Evolutionary conservation across 2,329 filamentous ascomycete species (phyloP).

Genomic region (Xylaria digitata): DNA sequence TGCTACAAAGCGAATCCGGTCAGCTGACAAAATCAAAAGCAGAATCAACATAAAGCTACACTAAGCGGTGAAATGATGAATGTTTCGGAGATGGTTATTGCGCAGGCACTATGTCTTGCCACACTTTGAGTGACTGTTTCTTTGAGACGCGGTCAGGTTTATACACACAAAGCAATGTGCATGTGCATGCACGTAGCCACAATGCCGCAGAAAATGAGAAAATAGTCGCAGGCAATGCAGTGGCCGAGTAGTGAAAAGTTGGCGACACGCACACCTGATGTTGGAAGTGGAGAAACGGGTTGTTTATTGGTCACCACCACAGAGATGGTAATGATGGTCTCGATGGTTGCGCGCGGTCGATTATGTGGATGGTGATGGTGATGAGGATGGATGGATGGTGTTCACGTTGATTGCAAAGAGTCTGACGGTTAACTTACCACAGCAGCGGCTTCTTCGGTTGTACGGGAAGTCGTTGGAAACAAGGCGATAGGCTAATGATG

Average conservation of each 20-base stretch:
- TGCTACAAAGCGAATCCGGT: conserved; percentile 25
- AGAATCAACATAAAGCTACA: background rate
- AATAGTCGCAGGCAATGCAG: conserved; percentile 15
- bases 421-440: conserved; percentile 31
- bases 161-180: conserved; percentile 21
- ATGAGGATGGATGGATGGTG: background rate
- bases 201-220: conserved; percentile 14
- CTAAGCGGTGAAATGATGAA: conserved; percentile 9
- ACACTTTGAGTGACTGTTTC: conserved; percentile 4
- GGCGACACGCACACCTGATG: conserved; percentile 20
- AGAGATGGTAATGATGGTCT: conserved; percentile 12
- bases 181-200: conserved; percentile 23
- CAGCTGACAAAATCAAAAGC: conserved; percentile 19
- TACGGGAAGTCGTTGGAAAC: conserved; percentile 38
- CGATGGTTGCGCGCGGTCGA: conserved; percentile 26
- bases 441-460: conserved; percentile 23
- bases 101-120: conserved; percentile 16
- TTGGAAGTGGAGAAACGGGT: conserved; percentile 12
- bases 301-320: conserved; percentile 19
- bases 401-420: conserved; percentile 15
- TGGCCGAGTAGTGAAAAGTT: conserved; percentile 3
- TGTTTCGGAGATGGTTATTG: background rate
- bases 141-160: conserved; percentile 11
- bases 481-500: conserved; percentile 37
- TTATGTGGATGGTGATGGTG: conserved; percentile 5